These are phyloP conservation scores for Paraphaeosphaeria sporulosa DNA, from an alignment of 2,329 filamentous ascomycete species.

Conservation along the genomic window DNA sequence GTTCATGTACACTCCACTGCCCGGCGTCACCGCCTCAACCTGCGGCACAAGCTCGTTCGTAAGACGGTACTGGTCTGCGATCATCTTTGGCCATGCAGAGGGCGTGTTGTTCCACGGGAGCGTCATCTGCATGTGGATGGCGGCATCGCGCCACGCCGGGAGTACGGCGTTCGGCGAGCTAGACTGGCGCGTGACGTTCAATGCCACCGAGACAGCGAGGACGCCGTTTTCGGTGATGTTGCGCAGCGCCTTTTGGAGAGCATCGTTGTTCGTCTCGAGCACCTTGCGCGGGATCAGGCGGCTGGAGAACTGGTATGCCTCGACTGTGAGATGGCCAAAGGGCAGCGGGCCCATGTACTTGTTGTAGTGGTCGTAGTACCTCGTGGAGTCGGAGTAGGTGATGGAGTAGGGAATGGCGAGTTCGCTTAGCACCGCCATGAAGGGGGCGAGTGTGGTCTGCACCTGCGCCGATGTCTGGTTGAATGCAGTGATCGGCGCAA, in stretches of 20 bases:
- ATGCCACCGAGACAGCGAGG: constrained; percentile 3
- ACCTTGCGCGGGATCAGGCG: constrained; percentile 11
- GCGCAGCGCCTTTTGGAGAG: not conserved
- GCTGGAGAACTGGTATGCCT: not conserved
- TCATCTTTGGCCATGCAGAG: not conserved
- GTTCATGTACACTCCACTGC: constrained; percentile 25
- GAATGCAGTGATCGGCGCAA: too few relatives aligned
- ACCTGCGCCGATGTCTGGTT: too few relatives aligned
- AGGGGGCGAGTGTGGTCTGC: too few relatives aligned
- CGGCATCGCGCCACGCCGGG: constrained; percentile 24
- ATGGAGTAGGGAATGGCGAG: too few relatives aligned
- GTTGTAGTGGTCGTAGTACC: constrained; percentile 6
- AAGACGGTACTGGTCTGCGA: not conserved
- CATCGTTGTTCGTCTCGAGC: constrained; percentile 3
- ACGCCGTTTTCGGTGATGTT: not conserved
- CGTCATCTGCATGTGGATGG: not conserved
- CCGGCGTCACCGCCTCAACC: constrained; percentile 10
- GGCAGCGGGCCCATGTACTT: constrained; percentile 8
- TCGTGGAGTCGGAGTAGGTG: not conserved
- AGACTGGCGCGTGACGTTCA: constrained; percentile 6
- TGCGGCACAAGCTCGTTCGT: constrained; percentile 1
- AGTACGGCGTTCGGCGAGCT: constrained; percentile 18
- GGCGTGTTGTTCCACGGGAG: constrained; percentile 12
- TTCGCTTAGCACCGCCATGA: too few relatives aligned
- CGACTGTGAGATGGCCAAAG: not conserved